Base-by-base conservation (phyloP, 495 filamentous ascomycete species). In the Talaromyces liani region DNA sequence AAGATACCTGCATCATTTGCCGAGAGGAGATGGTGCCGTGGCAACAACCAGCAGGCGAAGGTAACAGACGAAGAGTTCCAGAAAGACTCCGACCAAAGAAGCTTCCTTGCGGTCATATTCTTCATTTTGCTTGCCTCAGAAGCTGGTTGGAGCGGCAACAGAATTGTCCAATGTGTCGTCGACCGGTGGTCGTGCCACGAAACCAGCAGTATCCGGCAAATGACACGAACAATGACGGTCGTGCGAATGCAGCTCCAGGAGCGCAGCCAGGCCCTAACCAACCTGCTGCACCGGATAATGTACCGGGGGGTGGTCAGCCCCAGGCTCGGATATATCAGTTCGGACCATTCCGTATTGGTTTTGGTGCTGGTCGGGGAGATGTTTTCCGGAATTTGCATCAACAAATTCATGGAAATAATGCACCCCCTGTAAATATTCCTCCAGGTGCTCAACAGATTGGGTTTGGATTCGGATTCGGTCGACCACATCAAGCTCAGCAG, bases 131-230 rank as follows among this genome's bases (percentile, higher is more conserved):
- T 20, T 98, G 94, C 70, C 84, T 98, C 53, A 88, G 91, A 69
- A 95, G 93, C 72, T 98, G 94, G 94, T 79, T 98, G n/a, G 94
- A 98, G 77, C 87, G 94, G 61, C 94, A 98, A 72, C 95, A 98
- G 72, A 92, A 94, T 24, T 98, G 94, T 73, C 94, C 94, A 10
- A 98, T 93, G 3, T 98, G 94, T 72, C 86, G 94, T 63, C 82
- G 91, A 33, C 84, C 94, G 22, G 95, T 98, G 33, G 63, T 79
- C 18, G 67, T 66, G 2, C 67, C 73, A 14, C 68, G 72, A 31
- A 68, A 68, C 45, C 69, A 69, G 58, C 72, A 65, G 36, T 62
- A 72, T 55, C 67, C 60, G 22, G 73, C 63, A 14, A 67, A 67
- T 25, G 69, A 54, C 27, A 70, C 57, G 47, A 71, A 73, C 58